phyloP scores from a whole-genome alignment of 441 rosid species.

The Mallotus repandus region DNA sequence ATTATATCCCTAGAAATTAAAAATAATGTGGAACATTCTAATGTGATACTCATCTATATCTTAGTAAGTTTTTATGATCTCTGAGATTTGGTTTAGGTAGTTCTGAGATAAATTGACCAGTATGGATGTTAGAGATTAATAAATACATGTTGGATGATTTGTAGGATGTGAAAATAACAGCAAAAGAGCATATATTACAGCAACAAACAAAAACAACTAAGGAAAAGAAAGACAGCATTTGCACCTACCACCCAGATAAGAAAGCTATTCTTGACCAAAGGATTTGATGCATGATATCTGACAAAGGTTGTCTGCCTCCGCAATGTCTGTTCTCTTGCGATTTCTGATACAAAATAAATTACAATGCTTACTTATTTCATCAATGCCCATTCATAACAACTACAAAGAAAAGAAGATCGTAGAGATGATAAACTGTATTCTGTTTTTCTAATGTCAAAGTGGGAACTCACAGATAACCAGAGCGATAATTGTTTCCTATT shows the following conservation, averaged over 20 bases:
- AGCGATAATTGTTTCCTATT: background rate
- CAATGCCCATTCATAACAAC: conserved; percentile 1
- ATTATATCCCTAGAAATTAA: too few species aligned
- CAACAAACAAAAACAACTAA: conserved; percentile 11
- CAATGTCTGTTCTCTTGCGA: conserved; percentile 44
- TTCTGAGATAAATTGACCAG: too few species aligned
- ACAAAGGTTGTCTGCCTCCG: conserved; percentile 78
- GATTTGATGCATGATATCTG: conserved; percentile 56
- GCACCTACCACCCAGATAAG: conserved; percentile 79
- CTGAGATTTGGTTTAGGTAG: too few species aligned
- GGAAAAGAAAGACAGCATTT: conserved; percentile 18
- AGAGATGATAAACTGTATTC: background rate
- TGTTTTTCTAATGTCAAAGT: background rate
- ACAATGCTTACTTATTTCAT: background rate
- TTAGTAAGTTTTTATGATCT: too few species aligned
- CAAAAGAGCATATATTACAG: background rate
- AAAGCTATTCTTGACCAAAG: conserved; percentile 50
- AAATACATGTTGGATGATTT: too few species aligned
- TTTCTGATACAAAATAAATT: conserved; percentile 43
- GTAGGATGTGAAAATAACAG: too few species aligned
- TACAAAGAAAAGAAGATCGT: background rate
- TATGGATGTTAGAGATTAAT: too few species aligned
- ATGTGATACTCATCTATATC: too few species aligned
- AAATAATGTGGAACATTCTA: too few species aligned
- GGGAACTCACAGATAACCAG: background rate